Evolutionary conservation across 75 land plant genomes (phyloP), one percentile per base, ranked within the genome.

Genomic region (Chamaecyparis obtusa): DNA sequence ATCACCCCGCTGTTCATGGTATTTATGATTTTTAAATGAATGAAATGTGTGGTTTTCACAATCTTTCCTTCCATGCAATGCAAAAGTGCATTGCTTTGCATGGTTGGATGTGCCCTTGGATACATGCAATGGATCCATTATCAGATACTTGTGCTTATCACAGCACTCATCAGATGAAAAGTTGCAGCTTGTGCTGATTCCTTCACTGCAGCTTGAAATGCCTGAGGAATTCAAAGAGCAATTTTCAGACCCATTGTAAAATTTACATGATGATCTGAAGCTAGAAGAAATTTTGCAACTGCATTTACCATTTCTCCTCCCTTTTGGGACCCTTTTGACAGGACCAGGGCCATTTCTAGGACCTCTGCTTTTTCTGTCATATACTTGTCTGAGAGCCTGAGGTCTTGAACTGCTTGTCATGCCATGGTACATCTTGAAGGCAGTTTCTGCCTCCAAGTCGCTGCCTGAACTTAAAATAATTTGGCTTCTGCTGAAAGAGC

Each of bases 291-390:
- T 78, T 41, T 39, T 39, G 39, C 44, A 37, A 39, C 39, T 39
- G 13, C 2, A 36, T 19, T 39, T 78, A 15, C 81, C 39, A 17
- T 0, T 39, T 39, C 24, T 78, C 90, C 90, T 83, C 89, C 90
- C 87, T 90, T 86, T 19, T 88, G 87, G 56, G 89, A 55, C 55
- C 80, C 86, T 46, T 77, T 55, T 77, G 21, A 15, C 14, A 19
- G 43, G 80, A 77, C 19, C 37, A 17, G 1, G 2, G 19, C 80
- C 37, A 27, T 77, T 77, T 9, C 24, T 77, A 1, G 24, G 80
- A 77, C 43, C 2, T 16, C 24, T 77, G 4, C 80, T 15, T 5
- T 3, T 77, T 19, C 19, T 77, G 3, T 5, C 44, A 77, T 16
- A 77, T 37, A 77, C 43, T 16, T 21, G 1, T 77, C 44, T 37